Evolutionary conservation across 208 protist genomes (phyloP).

Genomic region (Entamoeba moshkovskii): DNA sequence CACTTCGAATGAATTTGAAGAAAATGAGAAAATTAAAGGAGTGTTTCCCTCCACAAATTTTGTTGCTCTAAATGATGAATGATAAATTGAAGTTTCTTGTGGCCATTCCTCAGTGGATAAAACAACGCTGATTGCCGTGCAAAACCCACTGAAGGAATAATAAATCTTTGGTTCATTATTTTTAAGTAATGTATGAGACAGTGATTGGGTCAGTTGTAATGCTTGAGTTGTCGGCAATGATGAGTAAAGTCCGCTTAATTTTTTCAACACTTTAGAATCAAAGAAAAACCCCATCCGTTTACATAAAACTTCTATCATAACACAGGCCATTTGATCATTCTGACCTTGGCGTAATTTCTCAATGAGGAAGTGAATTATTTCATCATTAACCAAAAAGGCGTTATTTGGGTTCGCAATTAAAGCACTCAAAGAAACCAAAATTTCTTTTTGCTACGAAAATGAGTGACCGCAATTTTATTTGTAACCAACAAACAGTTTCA

Average conservation of each 20-base stretch:
- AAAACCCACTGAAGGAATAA: not conserved
- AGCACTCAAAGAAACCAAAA: not conserved
- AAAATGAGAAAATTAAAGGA: not conserved
- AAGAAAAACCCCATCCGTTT: not conserved
- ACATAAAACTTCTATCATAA: not conserved
- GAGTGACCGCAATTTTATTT: not conserved
- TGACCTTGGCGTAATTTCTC: not conserved
- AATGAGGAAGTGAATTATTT: not conserved
- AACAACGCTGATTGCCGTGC: not conserved
- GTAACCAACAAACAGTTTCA: not conserved
- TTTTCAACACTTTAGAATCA: not conserved
- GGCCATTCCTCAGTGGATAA: not conserved
- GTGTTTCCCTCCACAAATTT: not conserved
- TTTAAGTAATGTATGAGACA: not conserved
- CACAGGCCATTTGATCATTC: not conserved
- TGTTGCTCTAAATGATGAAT: not conserved
- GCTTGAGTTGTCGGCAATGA: not conserved
- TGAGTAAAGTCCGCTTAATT: not conserved
- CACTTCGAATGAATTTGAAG: not conserved
- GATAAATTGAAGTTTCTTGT: not conserved
- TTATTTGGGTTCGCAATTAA: not conserved
- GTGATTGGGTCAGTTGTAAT: not conserved
- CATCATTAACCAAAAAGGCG: not conserved
- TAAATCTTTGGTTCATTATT: not conserved
- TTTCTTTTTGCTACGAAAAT: not conserved